Conservation (phyloP, 2,329 filamentous ascomycete species). For the Penicillium sp. region DNA sequence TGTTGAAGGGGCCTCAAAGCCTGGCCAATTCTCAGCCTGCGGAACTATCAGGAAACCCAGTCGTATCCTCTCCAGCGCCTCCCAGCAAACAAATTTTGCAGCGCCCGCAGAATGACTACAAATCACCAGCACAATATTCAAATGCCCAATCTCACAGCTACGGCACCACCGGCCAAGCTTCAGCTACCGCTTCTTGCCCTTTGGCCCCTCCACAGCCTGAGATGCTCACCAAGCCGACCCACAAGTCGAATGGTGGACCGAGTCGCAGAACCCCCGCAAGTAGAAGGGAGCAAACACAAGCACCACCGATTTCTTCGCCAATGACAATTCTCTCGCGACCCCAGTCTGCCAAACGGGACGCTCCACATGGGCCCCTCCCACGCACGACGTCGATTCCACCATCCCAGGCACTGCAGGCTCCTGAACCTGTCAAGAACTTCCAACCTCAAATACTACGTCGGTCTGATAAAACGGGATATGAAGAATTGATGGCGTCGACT, state of each 20-base stretch:
- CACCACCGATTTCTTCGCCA: slow-evolving; percentile 32
- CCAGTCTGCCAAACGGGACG: slow-evolving; percentile 32
- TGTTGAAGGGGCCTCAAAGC: slow-evolving; percentile 32
- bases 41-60: slow-evolving; percentile 49
- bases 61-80: slow-evolving; percentile 29
- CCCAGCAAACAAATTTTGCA: slow-evolving; percentile 37
- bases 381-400: slow-evolving; percentile 15
- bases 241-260: slow-evolving; percentile 25
- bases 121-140: slow-evolving; percentile 14
- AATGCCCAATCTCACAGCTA: slow-evolving; percentile 16
- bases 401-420: slow-evolving; percentile 25
- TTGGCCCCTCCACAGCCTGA: slow-evolving; percentile 45
- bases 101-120: slow-evolving; percentile 23
- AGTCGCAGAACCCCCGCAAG: slow-evolving; percentile 25
- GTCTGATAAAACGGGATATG: slow-evolving; percentile 43
- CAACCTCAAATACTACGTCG: slow-evolving; percentile 58
- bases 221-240: slow-evolving; percentile 26
- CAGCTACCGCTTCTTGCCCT: slow-evolving; percentile 45
- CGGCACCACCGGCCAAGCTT: slow-evolving; percentile 26
- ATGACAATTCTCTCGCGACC: slow-evolving; percentile 43
- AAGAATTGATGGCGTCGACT: slow-evolving; percentile 24
- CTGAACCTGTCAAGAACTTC: slow-evolving; percentile 48
- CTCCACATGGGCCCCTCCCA: slow-evolving; percentile 12
- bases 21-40: slow-evolving; percentile 25
- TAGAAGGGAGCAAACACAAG: slow-evolving; percentile 22